Base-by-base conservation (phyloP, 352 stramenopile species). In the Thalassiosira livingstoniorum region DNA sequence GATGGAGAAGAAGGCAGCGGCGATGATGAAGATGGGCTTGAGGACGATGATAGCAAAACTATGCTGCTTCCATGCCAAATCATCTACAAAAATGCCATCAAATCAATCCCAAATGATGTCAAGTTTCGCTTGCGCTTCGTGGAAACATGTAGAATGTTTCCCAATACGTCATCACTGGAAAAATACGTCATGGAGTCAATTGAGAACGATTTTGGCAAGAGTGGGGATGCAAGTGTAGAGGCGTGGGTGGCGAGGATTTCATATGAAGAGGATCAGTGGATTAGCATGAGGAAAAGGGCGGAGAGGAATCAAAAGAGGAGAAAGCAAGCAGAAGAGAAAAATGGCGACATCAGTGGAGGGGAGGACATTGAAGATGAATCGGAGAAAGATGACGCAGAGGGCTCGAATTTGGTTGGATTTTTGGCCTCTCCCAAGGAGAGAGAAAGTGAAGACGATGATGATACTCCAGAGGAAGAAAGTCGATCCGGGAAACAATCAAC, bases 61-160 rank as follows among this genome's bases (percentile, higher is more conserved):
- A 79, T 79, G 66, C 80, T 71, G 51, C 83, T 78, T 51, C 87
- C 78, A 15, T 75, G 47, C 31, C 68, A 75, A 42, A 75, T 94
- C 32, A 87, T 95, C 15, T 91, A 87, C 57, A 89, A 90, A 39
- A 92, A 93, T 83, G 90, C 88, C 31, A 86, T 93, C 32, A 73
- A 83, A 65, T 68, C 86, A 3, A 88, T 93, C 61, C 81, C 87
- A 0, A 51, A 87, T 39, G 73, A 85, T 29, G 78, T 93, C 21
- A 13, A 60, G 13, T 92, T 94, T 66, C 83, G 90, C 7, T 53
- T 95, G 2, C 67, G 85, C 37, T 93, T 93, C 65, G 64, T 92
- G 18, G 88, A 95, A 60, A 79, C 69, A 18, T 93, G 90, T 65
- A 29, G 76, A 15, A 70, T 83, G 51, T 94, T 93, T 83, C 88